Evolutionary conservation across 1,139 yeast genomes (phyloP).

Genomic region (Blastobotrys persicus): DNA sequence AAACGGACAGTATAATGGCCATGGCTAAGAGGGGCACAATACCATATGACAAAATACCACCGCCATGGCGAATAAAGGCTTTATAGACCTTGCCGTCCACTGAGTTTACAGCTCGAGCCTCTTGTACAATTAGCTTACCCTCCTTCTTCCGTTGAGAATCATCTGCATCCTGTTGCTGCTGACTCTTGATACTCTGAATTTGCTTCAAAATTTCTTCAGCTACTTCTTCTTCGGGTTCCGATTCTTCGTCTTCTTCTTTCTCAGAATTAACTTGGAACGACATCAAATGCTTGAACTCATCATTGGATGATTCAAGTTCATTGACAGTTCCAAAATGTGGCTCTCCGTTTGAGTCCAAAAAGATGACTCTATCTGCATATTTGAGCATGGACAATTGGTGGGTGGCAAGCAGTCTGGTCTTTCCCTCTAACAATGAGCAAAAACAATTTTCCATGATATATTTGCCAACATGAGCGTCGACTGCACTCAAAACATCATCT

Average conservation of each 20-base stretch:
- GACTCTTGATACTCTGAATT: constrained; percentile 14
- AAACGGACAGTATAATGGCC: constrained; percentile 49
- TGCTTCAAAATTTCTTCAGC: constrained; percentile 28
- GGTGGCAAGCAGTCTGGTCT: constrained; percentile 78
- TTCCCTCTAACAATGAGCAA: constrained; percentile 52
- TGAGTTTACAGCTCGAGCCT: constrained; percentile 49
- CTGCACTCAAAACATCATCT: constrained; percentile 89
- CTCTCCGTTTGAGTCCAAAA: constrained; percentile 42
- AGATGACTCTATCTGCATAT: constrained; percentile 66
- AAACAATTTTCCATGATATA: constrained; percentile 74
- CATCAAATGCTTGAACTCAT: constrained; percentile 53
- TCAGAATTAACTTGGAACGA: constrained; percentile 44
- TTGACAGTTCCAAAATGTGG: constrained; percentile 53
- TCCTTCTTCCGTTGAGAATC: constrained; percentile 20
- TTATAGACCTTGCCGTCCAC: constrained; percentile 48
- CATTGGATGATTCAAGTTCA: constrained; percentile 46
- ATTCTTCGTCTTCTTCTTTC: constrained; percentile 36
- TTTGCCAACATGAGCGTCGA: constrained; percentile 86
- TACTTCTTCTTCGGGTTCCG: constrained; percentile 23
- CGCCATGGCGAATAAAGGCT: constrained; percentile 56
- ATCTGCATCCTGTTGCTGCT: constrained; percentile 25
- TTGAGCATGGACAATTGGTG: constrained; percentile 74
- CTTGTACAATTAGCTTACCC: constrained; percentile 44
- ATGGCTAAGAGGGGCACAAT: constrained; percentile 45
- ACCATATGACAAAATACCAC: constrained; percentile 46